A percentile compares a stretch with the other conserved stretches of the same genome.
Evolutionary conservation across 2,329 filamentous ascomycete genomes (phyloP).

Genomic region (Lojkania enalia): DNA sequence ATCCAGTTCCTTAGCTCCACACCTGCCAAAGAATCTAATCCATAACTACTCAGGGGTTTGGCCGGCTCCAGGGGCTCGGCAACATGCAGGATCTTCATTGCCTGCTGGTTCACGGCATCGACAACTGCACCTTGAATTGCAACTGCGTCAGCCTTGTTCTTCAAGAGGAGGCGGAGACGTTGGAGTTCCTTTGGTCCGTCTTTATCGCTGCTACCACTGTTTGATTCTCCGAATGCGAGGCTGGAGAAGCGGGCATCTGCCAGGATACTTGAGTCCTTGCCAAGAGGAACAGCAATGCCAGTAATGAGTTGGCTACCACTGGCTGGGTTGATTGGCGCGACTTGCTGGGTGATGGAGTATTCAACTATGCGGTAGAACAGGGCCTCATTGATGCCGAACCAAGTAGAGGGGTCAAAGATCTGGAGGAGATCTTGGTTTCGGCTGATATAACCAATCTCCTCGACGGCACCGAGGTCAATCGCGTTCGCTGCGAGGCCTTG

Average conservation of each 20-base stretch:
- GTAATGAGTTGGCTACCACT: constrained; percentile 8
- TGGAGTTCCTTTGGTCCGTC: constrained; percentile 2
- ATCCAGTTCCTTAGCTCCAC: constrained; percentile 10
- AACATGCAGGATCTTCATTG: constrained; percentile 3
- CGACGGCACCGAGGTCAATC: constrained; percentile 10
- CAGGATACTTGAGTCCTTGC: neutral
- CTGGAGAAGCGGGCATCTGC: constrained; percentile 2
- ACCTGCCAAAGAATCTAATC: constrained; percentile 5
- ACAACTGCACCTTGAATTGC: constrained; percentile 18
- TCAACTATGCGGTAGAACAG: constrained; percentile 8
- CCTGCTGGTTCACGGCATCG: constrained; percentile 23
- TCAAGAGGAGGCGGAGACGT: constrained; percentile 28
- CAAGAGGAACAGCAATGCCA: constrained; percentile 5
- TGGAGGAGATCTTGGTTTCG: constrained; percentile 47
- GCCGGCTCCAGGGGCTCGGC: constrained; percentile 1
- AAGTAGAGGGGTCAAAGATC: constrained; percentile 6
- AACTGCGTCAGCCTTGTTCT: constrained; percentile 15
- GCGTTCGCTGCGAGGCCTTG: constrained; percentile 40
- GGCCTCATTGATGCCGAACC: neutral
- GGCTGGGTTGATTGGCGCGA: neutral
- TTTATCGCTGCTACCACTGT: constrained; percentile 17
- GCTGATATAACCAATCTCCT: constrained; percentile 29
- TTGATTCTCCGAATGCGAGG: constrained; percentile 29
- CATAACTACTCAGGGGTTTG: neutral
- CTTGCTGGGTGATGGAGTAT: constrained; percentile 14